Conservation (phyloP, 2,329 filamentous ascomycete species). For the Claviceps arundinis region DNA sequence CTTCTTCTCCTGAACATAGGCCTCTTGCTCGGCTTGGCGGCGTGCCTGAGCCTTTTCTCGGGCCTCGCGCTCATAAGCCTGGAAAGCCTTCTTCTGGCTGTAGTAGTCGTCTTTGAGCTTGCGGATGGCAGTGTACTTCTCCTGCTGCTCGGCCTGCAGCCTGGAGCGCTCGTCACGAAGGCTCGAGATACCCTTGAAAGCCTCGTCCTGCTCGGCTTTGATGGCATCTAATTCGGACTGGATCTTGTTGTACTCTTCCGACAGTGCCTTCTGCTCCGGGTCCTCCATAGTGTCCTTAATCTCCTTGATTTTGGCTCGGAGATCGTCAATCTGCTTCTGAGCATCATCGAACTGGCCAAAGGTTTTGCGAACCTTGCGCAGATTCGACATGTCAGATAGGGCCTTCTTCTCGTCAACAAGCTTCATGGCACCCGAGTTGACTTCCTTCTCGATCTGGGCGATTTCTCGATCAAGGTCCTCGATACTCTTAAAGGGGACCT, state of each 20-base stretch:
- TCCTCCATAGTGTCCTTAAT: conserved; percentile 84
- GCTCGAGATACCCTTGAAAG: conserved; percentile 73
- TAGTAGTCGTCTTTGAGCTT: conserved; percentile 86
- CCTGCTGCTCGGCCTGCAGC: conserved; percentile 73
- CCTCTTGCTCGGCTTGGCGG: conserved; percentile 67
- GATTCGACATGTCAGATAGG: conserved; percentile 63
- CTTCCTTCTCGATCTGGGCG: conserved; percentile 64
- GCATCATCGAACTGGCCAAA: conserved; percentile 74
- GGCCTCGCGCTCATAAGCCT: conserved; percentile 71
- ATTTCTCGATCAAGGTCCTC: conserved; percentile 85
- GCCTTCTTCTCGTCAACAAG: conserved; percentile 96
- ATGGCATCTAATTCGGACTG: conserved; percentile 80
- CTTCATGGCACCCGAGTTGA: conserved; percentile 84
- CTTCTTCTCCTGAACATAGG: conserved; percentile 56
- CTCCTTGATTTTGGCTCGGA: conserved; percentile 77
- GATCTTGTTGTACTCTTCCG: conserved; percentile 72
- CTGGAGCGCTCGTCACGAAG: conserved; percentile 78
- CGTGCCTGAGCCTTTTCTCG: conserved; percentile 65
- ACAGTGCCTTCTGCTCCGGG: conserved; percentile 77
- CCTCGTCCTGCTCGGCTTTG: conserved; percentile 84
- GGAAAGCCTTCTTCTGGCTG: conserved; percentile 65
- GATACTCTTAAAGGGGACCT: conserved; percentile 71
- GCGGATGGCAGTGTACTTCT: conserved; percentile 69
- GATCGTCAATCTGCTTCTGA: conserved; percentile 79
- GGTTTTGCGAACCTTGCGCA: conserved; percentile 83